Base-by-base conservation (phyloP, 78 protist species). In the Mantamonas sphyraenae region DNA sequence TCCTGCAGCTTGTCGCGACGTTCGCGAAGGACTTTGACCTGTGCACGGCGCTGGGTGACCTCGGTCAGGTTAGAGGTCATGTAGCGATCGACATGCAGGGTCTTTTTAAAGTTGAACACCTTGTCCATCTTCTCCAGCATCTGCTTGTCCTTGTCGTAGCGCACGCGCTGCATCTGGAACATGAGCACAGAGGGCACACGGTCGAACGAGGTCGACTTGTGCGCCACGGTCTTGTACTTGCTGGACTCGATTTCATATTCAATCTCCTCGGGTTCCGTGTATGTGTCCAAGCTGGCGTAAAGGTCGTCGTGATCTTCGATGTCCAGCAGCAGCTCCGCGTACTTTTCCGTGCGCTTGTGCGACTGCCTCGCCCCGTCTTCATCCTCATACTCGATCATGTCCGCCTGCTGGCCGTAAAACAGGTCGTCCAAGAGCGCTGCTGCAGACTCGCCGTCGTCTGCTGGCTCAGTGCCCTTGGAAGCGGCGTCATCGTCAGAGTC, bases 91-190 rank as follows among this genome's bases (percentile, higher is more conserved):
- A 66, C 3, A 8, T 0, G 1, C 14, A 66, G 59, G 31, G 4
- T 2, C 30, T 16, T 3, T 9, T 12, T 24, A 38, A 47, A 66
- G 33, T 43, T 12, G 9, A 66, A 0, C 33, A 3, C 16, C 33
- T 26, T 3, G 42, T 66, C 9, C n/a, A 66, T 7, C 59, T 66
- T 66, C 45, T 33, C 59, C 19, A 22, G n/a, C 39, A 2, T 33
- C 26, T 17, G 17, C 39, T 3, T 1, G 28, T 66, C 33, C 35
- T 43, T 31, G 8, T 22, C 14, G 59, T 47, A 66, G 17, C 26
- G 31, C 33, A 33, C 71, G 14, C 71, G 56, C 71, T 50, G 40
- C 60, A 66, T 38, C 59, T 66, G 71, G 2, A 66, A 2, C 31
- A 28, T 30, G 7, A 66, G 59, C 4, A 66, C 14, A 19, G 35